These are phyloP conservation scores for Arthrobotrys musiformis DNA, from an alignment of 2,329 filamentous ascomycete genomes.

Conservation along the genomic window DNA sequence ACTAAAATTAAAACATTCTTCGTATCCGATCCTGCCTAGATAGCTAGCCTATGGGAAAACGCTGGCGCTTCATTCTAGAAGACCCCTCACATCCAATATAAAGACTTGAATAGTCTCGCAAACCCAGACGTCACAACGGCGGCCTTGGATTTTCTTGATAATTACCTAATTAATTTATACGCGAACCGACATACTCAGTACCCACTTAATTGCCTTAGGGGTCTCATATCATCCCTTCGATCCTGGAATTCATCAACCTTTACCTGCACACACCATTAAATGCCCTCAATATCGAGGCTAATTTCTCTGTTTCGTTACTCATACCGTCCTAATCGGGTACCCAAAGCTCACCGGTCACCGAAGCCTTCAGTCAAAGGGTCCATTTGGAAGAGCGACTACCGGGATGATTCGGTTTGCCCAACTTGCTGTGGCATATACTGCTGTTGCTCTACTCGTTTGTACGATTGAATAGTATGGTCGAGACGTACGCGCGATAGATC, in stretches of 20 bases:
- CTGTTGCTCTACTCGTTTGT: constrained; percentile 9
- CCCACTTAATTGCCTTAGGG: neutral
- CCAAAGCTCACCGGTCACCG: neutral
- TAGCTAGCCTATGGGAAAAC: constrained; percentile 35
- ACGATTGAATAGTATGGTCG: neutral
- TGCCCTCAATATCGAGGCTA: constrained; percentile 30
- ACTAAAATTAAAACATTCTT: neutral
- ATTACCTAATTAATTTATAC: neutral
- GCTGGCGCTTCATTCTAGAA: constrained; percentile 9
- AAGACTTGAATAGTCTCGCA: neutral
- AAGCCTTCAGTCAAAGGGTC: constrained; percentile 8
- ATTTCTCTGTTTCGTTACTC: constrained; percentile 21
- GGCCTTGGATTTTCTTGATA: neutral
- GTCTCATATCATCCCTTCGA: neutral
- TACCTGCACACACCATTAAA: neutral
- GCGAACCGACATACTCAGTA: neutral
- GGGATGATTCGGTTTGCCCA: constrained; percentile 14
- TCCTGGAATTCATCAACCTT: neutral
- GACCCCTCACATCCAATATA: too few species aligned
- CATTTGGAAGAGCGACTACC: neutral
- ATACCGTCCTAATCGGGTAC: neutral
- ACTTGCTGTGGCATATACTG: constrained; percentile 17
- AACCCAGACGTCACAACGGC: too few species aligned
- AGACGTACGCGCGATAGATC: too few species aligned
- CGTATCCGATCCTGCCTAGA: neutral